phyloP scores from a whole-genome alignment of 2,329 filamentous ascomycete species.

The Diplodia mutila region DNA sequence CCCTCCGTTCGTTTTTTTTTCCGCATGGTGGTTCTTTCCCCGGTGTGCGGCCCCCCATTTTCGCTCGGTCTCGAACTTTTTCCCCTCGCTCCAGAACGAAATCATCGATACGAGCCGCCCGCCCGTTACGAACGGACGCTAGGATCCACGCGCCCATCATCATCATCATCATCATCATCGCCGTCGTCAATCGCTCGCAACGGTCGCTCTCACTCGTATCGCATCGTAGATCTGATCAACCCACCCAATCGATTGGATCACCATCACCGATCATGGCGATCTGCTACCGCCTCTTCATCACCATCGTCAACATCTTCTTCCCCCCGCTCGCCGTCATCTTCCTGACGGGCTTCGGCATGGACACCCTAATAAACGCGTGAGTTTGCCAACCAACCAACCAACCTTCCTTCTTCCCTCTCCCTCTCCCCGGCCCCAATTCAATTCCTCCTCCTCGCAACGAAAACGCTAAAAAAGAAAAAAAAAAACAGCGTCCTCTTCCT shows the following conservation, averaged over 20 bases:
- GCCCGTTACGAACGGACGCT: neutral
- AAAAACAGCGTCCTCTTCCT: constrained; percentile 26
- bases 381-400: too few species aligned
- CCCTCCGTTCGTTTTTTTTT: neutral
- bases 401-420: neutral
- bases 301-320: constrained; percentile 28
- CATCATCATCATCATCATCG: too few species aligned
- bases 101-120: neutral
- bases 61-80: neutral
- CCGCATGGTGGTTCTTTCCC: neutral
- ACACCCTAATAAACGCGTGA: constrained; percentile 27
- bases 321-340: constrained; percentile 27
- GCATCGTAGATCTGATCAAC: neutral
- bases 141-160: neutral
- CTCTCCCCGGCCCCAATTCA: neutral
- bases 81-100: neutral
- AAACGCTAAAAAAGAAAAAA: too few species aligned
- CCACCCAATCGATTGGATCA: neutral
- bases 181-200: neutral
- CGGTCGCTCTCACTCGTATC: too few species aligned
- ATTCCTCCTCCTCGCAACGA: neutral
- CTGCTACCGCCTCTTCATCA: constrained; percentile 27
- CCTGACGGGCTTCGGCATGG: constrained; percentile 27
- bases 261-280: too few species aligned
- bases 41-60: too few species aligned